phyloP scores from a whole-genome alignment of 371 early-diverging fungal genomes.

The Mucor mucedo region DNA sequence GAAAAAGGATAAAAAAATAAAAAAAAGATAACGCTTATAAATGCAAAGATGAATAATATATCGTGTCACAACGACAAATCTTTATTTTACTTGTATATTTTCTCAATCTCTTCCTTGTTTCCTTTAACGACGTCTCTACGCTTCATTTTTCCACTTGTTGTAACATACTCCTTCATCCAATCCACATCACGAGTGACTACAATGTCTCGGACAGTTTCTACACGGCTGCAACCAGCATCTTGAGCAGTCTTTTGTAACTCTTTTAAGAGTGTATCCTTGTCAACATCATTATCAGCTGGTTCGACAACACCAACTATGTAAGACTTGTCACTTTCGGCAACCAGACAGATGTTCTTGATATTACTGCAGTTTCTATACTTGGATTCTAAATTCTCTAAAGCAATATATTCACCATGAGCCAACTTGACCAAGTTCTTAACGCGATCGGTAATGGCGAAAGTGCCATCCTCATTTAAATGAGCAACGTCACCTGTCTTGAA shows the following conservation, averaged over 20 bases:
- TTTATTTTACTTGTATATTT: constrained; percentile 42
- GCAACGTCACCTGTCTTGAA: constrained; percentile 97
- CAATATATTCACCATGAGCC: constrained; percentile 93
- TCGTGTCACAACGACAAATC: background rate
- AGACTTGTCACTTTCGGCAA: constrained; percentile 73
- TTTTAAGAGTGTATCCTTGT: constrained; percentile 50
- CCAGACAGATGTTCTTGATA: constrained; percentile 82
- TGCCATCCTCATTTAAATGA: constrained; percentile 73
- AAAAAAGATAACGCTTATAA: constrained; percentile 3
- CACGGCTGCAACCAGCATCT: constrained; percentile 47
- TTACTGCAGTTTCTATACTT: constrained; percentile 72
- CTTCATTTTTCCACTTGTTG: constrained; percentile 65
- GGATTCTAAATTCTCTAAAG: constrained; percentile 93
- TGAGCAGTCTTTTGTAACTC: constrained; percentile 53
- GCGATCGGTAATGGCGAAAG: constrained; percentile 76
- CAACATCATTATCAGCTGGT: constrained; percentile 50
- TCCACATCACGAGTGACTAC: constrained; percentile 48
- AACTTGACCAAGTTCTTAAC: constrained; percentile 91
- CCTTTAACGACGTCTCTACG: constrained; percentile 57
- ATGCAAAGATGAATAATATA: background rate
- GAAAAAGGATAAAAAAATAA: constrained; percentile 10
- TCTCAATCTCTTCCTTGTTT: constrained; percentile 53
- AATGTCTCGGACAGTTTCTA: constrained; percentile 56
- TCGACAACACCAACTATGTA: constrained; percentile 74
- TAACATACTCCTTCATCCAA: constrained; percentile 59